Evolutionary conservation across 192 early-diverging fungal species (phyloP).

Genomic region (Backusella macrospora): DNA sequence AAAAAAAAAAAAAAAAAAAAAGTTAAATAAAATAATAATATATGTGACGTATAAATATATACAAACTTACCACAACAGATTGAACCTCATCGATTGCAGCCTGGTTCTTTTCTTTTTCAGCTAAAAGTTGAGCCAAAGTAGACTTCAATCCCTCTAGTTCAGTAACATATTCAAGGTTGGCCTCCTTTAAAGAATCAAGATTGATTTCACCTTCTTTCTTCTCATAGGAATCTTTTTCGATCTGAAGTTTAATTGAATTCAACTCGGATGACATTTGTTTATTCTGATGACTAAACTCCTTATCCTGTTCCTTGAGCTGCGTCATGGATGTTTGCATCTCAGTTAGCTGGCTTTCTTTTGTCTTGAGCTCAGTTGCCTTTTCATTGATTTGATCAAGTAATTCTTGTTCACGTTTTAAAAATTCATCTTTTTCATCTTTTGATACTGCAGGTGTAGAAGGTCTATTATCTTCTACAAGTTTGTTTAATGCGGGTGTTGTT

Average conservation of each 20-base stretch:
- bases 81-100: constrained; percentile 81
- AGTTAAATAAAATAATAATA: neutral
- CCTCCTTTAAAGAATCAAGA: constrained; percentile 86
- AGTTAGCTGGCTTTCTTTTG: constrained; percentile 56
- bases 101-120: constrained; percentile 74
- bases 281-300: constrained; percentile 62
- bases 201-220: constrained; percentile 87
- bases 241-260: constrained; percentile 75
- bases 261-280: constrained; percentile 70
- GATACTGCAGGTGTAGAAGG: constrained; percentile 76
- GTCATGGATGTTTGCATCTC: constrained; percentile 74
- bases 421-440: constrained; percentile 93
- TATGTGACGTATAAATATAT: neutral
- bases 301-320: constrained; percentile 67
- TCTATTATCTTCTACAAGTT: constrained; percentile 47
- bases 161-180: constrained; percentile 72
- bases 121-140: constrained; percentile 52
- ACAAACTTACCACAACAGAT: constrained; percentile 32
- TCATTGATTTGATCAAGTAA: constrained; percentile 90
- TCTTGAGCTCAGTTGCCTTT: constrained; percentile 80
- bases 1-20: neutral
- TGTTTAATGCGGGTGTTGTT: constrained; percentile 46
- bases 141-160: constrained; percentile 81
- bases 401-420: constrained; percentile 94
- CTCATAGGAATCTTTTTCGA: constrained; percentile 88